Percentiles rank a stretch among this genome's conserved stretches.
These are phyloP conservation scores for Mycena albidolilacea DNA, from an alignment of 768 basidiomycete genomes.

Conservation along the genomic window DNA sequence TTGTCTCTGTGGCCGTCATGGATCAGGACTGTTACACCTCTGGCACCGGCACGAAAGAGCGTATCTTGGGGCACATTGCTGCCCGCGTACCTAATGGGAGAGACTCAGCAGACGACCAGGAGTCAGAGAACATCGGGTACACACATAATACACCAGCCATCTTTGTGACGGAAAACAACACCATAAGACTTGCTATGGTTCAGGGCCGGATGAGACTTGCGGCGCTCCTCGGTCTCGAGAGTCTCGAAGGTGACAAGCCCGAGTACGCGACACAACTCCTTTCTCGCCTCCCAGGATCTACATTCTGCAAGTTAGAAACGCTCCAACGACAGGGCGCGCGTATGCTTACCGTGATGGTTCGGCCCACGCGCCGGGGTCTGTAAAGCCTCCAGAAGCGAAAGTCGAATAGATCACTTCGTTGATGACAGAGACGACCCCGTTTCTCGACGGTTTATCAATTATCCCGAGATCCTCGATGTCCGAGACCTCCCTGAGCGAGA, in stretches of 20 bases:
- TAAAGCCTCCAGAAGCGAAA: not conserved
- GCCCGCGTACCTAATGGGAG: slow-evolving; percentile 8
- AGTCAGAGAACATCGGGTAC: not conserved
- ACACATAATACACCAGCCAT: slow-evolving; percentile 26
- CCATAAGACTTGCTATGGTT: not conserved
- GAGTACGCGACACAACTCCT: slow-evolving; percentile 1
- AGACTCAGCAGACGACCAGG: not conserved
- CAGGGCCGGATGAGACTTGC: not conserved
- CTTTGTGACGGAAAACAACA: slow-evolving; percentile 13
- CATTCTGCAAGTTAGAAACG: not conserved
- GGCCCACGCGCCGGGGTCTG: not conserved
- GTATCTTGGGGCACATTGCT: not conserved
- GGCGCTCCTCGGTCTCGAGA: not conserved
- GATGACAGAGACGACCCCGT: slow-evolving; percentile 64
- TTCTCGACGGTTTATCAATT: slow-evolving; percentile 53
- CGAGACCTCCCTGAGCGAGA: slow-evolving; percentile 81
- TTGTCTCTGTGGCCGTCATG: not conserved
- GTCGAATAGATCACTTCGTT: not conserved
- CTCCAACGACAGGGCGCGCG: not conserved
- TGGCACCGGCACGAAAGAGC: not conserved
- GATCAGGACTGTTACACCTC: slow-evolving; percentile 7
- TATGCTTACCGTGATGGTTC: not conserved
- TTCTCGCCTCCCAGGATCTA: slow-evolving; percentile 13
- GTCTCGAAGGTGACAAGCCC: slow-evolving; percentile 7
- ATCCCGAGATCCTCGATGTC: slow-evolving; percentile 82